These are phyloP conservation scores for Clarireedia homoeocarpa DNA, from an alignment of 2,329 filamentous ascomycete species.

Conservation along the genomic window DNA sequence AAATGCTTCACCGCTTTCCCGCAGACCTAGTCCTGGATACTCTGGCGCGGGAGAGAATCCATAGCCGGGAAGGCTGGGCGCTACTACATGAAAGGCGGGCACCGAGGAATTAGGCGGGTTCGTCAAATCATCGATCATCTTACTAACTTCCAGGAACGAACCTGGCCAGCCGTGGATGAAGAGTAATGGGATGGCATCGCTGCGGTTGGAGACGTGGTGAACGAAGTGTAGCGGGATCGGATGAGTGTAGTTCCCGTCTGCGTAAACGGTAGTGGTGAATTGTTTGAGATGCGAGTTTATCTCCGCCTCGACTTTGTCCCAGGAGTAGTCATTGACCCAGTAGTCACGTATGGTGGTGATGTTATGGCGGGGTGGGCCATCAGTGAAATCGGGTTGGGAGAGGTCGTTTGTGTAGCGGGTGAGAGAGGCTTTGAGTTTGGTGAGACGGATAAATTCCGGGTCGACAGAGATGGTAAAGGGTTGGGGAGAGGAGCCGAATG, in stretches of 20 bases:
- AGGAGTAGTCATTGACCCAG: conserved; percentile 27
- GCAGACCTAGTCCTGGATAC: conserved; percentile 34
- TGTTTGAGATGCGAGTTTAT: conserved; percentile 26
- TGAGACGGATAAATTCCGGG: conserved; percentile 6
- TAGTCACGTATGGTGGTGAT: conserved; percentile 16
- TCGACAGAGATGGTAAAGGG: conserved; percentile 9
- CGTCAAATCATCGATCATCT: conserved; percentile 29
- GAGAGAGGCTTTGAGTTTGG: conserved; percentile 3
- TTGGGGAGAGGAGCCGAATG: neutral
- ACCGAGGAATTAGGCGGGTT: conserved; percentile 16
- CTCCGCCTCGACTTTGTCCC: conserved; percentile 22
- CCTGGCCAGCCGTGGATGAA: conserved; percentile 38
- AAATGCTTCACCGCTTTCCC: conserved; percentile 28
- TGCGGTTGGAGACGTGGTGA: conserved; percentile 21
- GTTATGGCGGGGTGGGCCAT: conserved; percentile 6
- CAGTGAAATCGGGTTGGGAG: conserved; percentile 2
- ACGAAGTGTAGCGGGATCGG: conserved; percentile 24
- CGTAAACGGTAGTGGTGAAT: conserved; percentile 24
- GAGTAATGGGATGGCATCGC: conserved; percentile 34
- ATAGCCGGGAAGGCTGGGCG: conserved; percentile 43
- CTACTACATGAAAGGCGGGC: conserved; percentile 39
- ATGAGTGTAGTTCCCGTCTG: conserved; percentile 34
- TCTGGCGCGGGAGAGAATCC: conserved; percentile 36
- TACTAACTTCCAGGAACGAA: conserved; percentile 32
- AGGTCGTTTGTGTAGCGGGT: conserved; percentile 6